phyloP scores from a whole-genome alignment of 1,139 yeast genomes.

The Yamadazyma jaroonii region DNA sequence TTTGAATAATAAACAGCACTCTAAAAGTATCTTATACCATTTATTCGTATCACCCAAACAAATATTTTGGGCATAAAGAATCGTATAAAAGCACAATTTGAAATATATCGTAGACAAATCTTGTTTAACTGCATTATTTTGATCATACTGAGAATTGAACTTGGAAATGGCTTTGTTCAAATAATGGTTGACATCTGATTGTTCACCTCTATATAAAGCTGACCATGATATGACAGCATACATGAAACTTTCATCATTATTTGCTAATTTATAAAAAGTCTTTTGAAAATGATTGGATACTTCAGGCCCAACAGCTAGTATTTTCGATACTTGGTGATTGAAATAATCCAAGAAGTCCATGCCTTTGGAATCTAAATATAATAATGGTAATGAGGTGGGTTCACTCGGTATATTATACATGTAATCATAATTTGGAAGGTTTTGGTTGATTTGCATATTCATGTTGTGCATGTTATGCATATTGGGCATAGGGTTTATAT shows the following conservation, averaged over 20 bases:
- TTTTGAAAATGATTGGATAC: slow-evolving; percentile 43
- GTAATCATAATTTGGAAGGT: no score
- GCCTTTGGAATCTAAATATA: slow-evolving; percentile 18
- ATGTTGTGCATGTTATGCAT: no score
- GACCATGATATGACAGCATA: slow-evolving; percentile 49
- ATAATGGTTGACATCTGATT: slow-evolving; percentile 19
- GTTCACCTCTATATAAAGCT: slow-evolving; percentile 20
- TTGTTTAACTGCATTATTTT: slow-evolving; percentile 4
- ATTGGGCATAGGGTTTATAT: no score
- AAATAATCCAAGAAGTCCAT: slow-evolving; percentile 17
- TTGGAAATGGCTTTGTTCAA: slow-evolving; percentile 6
- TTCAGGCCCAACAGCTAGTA: slow-evolving; percentile 25
- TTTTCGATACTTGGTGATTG: slow-evolving; percentile 18
- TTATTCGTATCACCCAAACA: slow-evolving; percentile 41
- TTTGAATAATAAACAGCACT: slow-evolving; percentile 41
- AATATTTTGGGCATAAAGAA: slow-evolving; percentile 17
- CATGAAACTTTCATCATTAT: slow-evolving; percentile 35
- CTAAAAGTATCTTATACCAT: slow-evolving; percentile 29
- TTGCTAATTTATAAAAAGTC: slow-evolving; percentile 41
- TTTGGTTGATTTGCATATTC: no score
- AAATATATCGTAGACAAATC: slow-evolving; percentile 7
- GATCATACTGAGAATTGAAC: slow-evolving; percentile 4
- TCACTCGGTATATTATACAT: not conserved
- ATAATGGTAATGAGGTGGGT: slow-evolving; percentile 7
- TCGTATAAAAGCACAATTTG: slow-evolving; percentile 9